Base-by-base conservation (phyloP, 1,139 yeast genomes). In the Saccharomyces hybrid region DNA sequence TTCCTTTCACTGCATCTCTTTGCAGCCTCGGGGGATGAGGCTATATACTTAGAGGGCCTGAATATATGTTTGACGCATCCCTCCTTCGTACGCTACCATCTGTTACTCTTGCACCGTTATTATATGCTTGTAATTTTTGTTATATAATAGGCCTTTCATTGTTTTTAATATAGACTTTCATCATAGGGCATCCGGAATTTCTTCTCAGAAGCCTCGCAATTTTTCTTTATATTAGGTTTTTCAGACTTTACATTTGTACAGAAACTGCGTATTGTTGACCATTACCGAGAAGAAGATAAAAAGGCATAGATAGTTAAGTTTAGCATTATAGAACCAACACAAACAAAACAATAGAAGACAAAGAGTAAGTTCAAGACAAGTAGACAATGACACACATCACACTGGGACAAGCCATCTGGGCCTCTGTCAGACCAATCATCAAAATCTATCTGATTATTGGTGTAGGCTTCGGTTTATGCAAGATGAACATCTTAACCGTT, bases 361-460 rank as follows among this genome's bases (percentile, higher is more conserved):
- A n/a, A 16, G 25, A 38, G 44, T 16, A 38, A 38, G 9, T 25
- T 16, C 6, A 38, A 38, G 44, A 16, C 16, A 38, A 38, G 44
- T 38, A 16, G 16, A 38, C 23, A 38, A 38, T 38, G 44, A 16
- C 13, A 38, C 44, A 38, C 16, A 38, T 64, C 52, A 59, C 81
- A 1, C 68, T 89, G 48, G 95, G 96, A 13, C 75, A 79, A 54
- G 82, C 88, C 50, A 84, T 91, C 11, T 91, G 87, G 73, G 78
- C 90, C 13, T 80, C 97, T 0, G 91, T 88, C 51, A 90, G 89
- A 73, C 98, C 98, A 25, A 86, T 91, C 59, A 80, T 90, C 73
- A 91, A 91, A 73, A 89, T 91, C 63, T 89, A 90, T 67, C 71
- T 88, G 67, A 86, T 89, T 67, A 83, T 89, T 3, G 88, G 80